These are phyloP conservation scores for Mycosarcoma maydis DNA, from an alignment of 1,284 basidiomycete genomes.

Conservation along the genomic window DNA sequence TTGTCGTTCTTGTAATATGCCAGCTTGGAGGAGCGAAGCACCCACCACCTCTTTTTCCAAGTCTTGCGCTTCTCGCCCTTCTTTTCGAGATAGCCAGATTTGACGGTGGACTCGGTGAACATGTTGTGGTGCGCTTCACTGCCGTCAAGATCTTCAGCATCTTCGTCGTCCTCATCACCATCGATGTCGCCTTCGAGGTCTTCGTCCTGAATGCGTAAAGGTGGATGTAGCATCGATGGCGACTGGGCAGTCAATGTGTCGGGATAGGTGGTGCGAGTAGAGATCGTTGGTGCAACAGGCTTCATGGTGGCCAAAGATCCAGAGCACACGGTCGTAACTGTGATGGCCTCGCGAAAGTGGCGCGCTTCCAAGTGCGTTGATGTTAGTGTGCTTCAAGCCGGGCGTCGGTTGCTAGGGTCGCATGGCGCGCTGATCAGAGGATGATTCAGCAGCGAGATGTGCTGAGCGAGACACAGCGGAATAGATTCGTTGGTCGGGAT, in stretches of 20 bases:
- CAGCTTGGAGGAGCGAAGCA: constrained; percentile 86
- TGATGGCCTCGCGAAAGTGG: neutral
- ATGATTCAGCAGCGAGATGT: too few species aligned
- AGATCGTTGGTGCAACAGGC: constrained; percentile 4
- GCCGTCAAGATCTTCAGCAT: constrained; percentile 77
- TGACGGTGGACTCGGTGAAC: constrained; percentile 78
- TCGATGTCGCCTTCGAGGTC: constrained; percentile 45
- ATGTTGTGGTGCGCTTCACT: constrained; percentile 61
- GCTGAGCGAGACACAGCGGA: too few species aligned
- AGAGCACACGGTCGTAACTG: neutral
- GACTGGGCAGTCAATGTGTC: constrained; percentile 2
- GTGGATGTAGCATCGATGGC: neutral
- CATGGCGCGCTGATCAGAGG: constrained; percentile 5
- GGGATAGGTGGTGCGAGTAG: neutral
- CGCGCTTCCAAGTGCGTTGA: neutral
- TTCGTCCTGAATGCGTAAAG: constrained; percentile 21
- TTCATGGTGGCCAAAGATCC: constrained; percentile 7
- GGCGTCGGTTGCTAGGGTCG: neutral
- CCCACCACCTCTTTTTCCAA: constrained; percentile 99
- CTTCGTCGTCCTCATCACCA: constrained; percentile 76
- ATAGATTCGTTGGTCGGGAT: neutral
- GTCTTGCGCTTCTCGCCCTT: constrained; percentile 97
- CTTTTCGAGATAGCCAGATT: constrained; percentile 91
- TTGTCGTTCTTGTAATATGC: constrained; percentile 95
- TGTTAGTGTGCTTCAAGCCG: neutral